Conservation (phyloP, 2,329 filamentous ascomycete species). For the Penicillium sp. region DNA sequence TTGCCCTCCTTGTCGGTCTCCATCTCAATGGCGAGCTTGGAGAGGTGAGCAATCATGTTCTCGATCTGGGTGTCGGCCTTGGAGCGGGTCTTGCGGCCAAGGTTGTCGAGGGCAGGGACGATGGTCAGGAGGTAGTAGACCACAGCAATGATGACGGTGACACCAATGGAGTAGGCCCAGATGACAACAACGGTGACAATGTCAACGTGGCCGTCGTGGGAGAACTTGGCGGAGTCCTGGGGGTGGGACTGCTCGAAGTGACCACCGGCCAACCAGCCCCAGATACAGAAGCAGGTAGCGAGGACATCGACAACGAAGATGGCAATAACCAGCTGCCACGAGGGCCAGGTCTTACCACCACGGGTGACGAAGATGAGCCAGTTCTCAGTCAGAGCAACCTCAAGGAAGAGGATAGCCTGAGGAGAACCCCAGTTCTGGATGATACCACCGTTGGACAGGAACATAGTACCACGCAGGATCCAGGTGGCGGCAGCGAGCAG, state of each 20-base stretch:
- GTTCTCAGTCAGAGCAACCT: constrained; percentile 89
- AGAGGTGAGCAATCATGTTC: constrained; percentile 50
- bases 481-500: constrained; percentile 66
- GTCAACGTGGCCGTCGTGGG: constrained; percentile 52
- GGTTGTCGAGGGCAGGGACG: constrained; percentile 46
- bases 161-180: constrained; percentile 51
- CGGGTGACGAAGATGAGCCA: constrained; percentile 97
- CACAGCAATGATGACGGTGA: constrained; percentile 50
- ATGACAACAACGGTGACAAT: constrained; percentile 52
- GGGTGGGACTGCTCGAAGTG: constrained; percentile 23
- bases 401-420: constrained; percentile 78
- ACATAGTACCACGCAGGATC: constrained; percentile 66
- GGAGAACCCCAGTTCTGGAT: constrained; percentile 69
- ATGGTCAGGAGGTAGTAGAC: constrained; percentile 48
- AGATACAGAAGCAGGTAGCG: constrained; percentile 67
- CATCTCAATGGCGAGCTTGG: constrained; percentile 50
- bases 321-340: constrained; percentile 66
- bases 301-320: constrained; percentile 67
- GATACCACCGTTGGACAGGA: constrained; percentile 64
- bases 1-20: constrained; percentile 46
- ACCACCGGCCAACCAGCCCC: constrained; percentile 65
- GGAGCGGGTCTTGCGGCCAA: constrained; percentile 49
- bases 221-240: constrained; percentile 27
- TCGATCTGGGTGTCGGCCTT: constrained; percentile 51
- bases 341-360: constrained; percentile 69